Evolutionary conservation across 164 flowering plant species (phyloP), one percentile per base, ranked within the genome.

Genomic region (Annona cherimola): DNA sequence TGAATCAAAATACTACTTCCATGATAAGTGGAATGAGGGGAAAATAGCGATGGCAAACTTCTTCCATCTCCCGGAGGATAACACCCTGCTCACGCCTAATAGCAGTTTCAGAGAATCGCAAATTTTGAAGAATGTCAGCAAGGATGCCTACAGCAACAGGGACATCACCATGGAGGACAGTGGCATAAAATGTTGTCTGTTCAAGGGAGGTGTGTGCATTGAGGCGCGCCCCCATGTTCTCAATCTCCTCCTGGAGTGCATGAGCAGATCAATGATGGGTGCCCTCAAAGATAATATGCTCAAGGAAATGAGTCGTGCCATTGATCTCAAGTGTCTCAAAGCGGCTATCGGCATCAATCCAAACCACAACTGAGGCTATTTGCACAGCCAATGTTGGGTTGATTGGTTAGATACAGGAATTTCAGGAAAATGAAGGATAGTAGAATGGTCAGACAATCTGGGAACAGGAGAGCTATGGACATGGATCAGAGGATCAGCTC

Each of bases 251-350:
- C 83, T 92, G 95, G 67, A 90, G 69, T 5, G 79, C 76, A 68
- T 87, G 72, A 16, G 84, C 88, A 0, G 83, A 41, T 73, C 95
- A 75, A 76, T 60, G 79, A 69, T 71, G 83, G 0, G 97, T 92
- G 41, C 97, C 97, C 83, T 90, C 90, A 72, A 92, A 92, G 14
- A 89, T 86, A 92, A 92, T 89, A 69, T 89, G 95, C 84, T 92
- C 97, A 9, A 92, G 76, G 71, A 92, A 92, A 74, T 92, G 97
- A 0, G 97, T 93, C 16, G 92, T 88, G 14, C 97, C 97, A 68
- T 89, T 92, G 8, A 86, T 84, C 71, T 83, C 85, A 0, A 86
- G 92, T n/a, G 84, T 76, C 87, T 92, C 95, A 72, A 84, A 92
- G 61, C 97, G 71, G 54, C 94, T 88, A 16, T 95, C 97, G 1